Conservation (phyloP, 192 early-diverging fungal species). For the Coemansia sp. region DNA sequence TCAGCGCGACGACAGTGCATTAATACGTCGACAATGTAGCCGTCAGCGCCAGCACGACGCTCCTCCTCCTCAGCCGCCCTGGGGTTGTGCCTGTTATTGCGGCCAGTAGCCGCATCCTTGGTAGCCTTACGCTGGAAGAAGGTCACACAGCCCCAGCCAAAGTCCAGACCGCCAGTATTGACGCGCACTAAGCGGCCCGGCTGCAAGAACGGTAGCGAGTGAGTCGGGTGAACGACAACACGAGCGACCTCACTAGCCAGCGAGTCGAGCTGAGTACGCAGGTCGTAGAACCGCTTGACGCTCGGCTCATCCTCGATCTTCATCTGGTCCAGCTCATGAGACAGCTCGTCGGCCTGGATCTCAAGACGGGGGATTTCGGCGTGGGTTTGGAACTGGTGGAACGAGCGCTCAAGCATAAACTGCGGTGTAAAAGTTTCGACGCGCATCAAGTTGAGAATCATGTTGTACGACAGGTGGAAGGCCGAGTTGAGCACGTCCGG, state of each 20-base stretch:
- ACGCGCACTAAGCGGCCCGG: constrained; percentile 79
- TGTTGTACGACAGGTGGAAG: constrained; percentile 95
- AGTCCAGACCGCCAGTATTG: constrained; percentile 66
- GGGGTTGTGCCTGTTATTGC: constrained; percentile 25
- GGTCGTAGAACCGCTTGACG: constrained; percentile 74
- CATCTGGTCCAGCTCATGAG: constrained; percentile 55
- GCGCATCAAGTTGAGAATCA: constrained; percentile 93
- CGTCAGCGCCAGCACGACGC: constrained; percentile 49
- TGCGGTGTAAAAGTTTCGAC: constrained; percentile 94
- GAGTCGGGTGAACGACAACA: constrained; percentile 81
- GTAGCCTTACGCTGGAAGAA: constrained; percentile 64
- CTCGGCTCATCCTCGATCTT: constrained; percentile 70
- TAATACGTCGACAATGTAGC: constrained; percentile 84
- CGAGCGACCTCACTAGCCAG: constrained; percentile 69
- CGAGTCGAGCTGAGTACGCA: constrained; percentile 70
- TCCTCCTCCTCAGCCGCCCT: constrained; percentile 34
- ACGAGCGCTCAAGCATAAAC: constrained; percentile 88
- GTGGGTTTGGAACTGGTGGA: constrained; percentile 91
- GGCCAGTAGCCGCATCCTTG: constrained; percentile 14
- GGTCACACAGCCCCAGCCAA: constrained; percentile 92
- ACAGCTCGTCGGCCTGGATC: constrained; percentile 39
- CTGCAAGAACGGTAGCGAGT: constrained; percentile 84
- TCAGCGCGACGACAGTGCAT: constrained; percentile 67
- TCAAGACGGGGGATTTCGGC: constrained; percentile 79
- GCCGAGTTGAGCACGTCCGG: constrained; percentile 88